Evolutionary conservation across 2,329 filamentous ascomycete species (phyloP), one percentile per base, ranked within the genome.

Genomic region (Dactylellina drechsleri): DNA sequence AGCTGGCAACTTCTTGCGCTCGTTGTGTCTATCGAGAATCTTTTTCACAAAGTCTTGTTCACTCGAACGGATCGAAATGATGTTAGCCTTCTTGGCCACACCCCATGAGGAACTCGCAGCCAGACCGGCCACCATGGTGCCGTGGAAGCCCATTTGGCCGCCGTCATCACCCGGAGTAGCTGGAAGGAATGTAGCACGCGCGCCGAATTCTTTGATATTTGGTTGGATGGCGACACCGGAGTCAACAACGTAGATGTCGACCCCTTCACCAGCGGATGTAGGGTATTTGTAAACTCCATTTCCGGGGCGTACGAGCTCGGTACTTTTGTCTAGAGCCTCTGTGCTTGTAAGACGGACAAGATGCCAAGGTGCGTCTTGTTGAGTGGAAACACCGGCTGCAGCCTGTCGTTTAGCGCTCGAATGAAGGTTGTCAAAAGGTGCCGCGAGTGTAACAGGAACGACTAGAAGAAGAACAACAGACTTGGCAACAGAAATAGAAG

Each of bases 161-260:
- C 50, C 23, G 7, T 31, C 47, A 15, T 88, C 85, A 1, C 83
- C 83, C 77, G 86, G 80, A 82, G 85, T 58, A 64, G 76, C 76
- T 10, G 45, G 16, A 23, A 23, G 23, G 23, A 23, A 23, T 50
- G 13, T 20, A 20, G 15, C 45, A n/a, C 16, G 45, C 7, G 13
- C 16, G 45, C 45, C 73, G 49, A 80, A 80, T 18, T 79, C 79
- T 10, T 66, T 66, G 36, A 78, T 75, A 1, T 50, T 50, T 8
- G 18, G 7, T 16, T 67, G 26, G 2, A 76, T 61, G 13, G 77
- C 76, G 41, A 80, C 83, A 1, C 84, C 84, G 1, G 83, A 83
- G 77, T 85, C 84, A 45, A 85, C 80, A 47, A 85, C 79, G 77
- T 85, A 85, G 16, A 83, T 81, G 56, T 83, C 85, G 2, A 83